Evolutionary conservation across 2,329 filamentous ascomycete genomes (phyloP).

Genomic region (Aspergillus latus): DNA sequence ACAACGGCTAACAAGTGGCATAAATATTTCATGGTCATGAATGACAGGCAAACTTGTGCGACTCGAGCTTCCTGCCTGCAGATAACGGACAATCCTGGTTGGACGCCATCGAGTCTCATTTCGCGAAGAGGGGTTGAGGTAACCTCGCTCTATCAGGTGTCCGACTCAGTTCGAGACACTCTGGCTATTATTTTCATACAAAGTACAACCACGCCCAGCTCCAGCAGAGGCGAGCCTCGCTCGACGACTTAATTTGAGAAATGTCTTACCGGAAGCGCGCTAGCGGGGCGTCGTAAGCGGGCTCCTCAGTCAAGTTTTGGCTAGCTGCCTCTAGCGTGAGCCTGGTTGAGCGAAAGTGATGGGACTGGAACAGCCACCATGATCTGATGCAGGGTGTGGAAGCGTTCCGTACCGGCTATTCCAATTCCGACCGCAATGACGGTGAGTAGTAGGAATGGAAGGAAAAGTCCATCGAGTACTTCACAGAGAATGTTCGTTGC

Average conservation of each 20-base stretch:
- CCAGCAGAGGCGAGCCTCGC: neutral
- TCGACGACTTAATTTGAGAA: neutral
- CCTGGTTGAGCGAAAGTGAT: slow-evolving; percentile 17
- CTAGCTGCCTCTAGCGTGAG: slow-evolving; percentile 1
- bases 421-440: slow-evolving; percentile 2
- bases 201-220: neutral
- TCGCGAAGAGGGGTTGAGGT: slow-evolving; percentile 9
- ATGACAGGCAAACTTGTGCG: slow-evolving; percentile 4
- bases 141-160: slow-evolving; percentile 5
- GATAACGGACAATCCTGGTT: neutral
- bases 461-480: neutral
- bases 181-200: neutral
- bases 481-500: neutral
- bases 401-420: slow-evolving; percentile 20
- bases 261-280: slow-evolving; percentile 9
- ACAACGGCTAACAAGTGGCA: neutral
- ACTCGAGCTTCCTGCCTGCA: slow-evolving; percentile 2
- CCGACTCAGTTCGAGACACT: neutral
- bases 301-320: slow-evolving; percentile 6
- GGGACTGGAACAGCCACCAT: slow-evolving; percentile 21
- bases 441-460: neutral
- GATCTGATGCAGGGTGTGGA: slow-evolving; percentile 30
- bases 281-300: slow-evolving; percentile 22
- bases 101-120: slow-evolving; percentile 1
- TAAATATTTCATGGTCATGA: neutral